phyloP scores from a whole-genome alignment of 1,284 basidiomycete genomes.

The Melampsora americana region DNA sequence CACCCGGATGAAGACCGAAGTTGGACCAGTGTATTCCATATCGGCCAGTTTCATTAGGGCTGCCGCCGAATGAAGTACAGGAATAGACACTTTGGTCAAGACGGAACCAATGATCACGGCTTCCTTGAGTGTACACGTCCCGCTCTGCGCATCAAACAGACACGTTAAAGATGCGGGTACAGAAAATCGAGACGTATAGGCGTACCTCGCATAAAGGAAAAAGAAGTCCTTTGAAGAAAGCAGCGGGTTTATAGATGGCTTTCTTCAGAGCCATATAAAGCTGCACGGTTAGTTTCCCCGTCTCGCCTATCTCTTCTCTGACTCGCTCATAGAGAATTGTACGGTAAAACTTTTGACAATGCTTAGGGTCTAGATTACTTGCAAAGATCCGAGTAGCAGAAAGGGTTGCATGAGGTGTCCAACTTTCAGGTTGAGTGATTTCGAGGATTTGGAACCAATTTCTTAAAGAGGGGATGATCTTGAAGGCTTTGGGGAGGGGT shows the following conservation, averaged over 20 bases:
- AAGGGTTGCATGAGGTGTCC: constrained; percentile 92
- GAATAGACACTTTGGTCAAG: constrained; percentile 84
- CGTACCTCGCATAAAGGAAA: constrained; percentile 89
- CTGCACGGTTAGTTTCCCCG: constrained; percentile 83
- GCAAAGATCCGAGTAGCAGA: constrained; percentile 94
- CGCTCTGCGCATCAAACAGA: constrained; percentile 57
- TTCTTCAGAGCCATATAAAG: constrained; percentile 82
- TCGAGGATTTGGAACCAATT: constrained; percentile 95
- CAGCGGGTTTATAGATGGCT: constrained; percentile 90
- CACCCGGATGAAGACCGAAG: constrained; percentile 94
- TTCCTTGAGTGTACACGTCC: constrained; percentile 83
- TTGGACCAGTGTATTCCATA: constrained; percentile 96
- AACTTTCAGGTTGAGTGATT: constrained; percentile 83
- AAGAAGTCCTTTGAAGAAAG: constrained; percentile 97
- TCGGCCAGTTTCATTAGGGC: constrained; percentile 86
- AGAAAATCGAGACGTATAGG: constrained; percentile 37
- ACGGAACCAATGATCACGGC: constrained; percentile 92
- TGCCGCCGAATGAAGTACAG: constrained; percentile 92
- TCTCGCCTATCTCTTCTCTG: constrained; percentile 80
- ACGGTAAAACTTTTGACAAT: constrained; percentile 89
- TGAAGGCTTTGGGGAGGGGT: constrained; percentile 93
- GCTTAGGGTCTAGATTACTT: constrained; percentile 91
- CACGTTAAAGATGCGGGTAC: neutral
- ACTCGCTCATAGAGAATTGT: constrained; percentile 89
- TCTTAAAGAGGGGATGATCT: constrained; percentile 91